phyloP scores from a whole-genome alignment of 306 rosid species.

The barrel medic (Medicago truncatula) region MtrunA17r5.0-ANR NC_053043.1:11801501-11802000 shows the following conservation, averaged over 20 bases:
- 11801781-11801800: background rate
- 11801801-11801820: slow-evolving; percentile 24
- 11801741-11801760: too few relatives aligned
- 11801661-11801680: too few relatives aligned
- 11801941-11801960: slow-evolving; percentile 33
- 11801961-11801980: slow-evolving; percentile 41
- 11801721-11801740: too few relatives aligned
- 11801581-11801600: background rate
- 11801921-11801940: slow-evolving; percentile 44
- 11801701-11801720: too few relatives aligned
- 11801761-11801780: too few relatives aligned
- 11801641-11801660: background rate
- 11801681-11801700: too few relatives aligned
- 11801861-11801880: background rate
- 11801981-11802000: slow-evolving; percentile 30
- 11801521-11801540: too few relatives aligned
- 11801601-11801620: background rate
- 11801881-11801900: background rate
- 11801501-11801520: too few relatives aligned
- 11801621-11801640: too few relatives aligned
- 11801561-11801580: background rate
- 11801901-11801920: background rate
- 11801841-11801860: slow-evolving; percentile 26
- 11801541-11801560: too few relatives aligned
- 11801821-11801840: background rate